Conservation (phyloP, 2,329 filamentous ascomycete species). For the Periconia digitata region DNA sequence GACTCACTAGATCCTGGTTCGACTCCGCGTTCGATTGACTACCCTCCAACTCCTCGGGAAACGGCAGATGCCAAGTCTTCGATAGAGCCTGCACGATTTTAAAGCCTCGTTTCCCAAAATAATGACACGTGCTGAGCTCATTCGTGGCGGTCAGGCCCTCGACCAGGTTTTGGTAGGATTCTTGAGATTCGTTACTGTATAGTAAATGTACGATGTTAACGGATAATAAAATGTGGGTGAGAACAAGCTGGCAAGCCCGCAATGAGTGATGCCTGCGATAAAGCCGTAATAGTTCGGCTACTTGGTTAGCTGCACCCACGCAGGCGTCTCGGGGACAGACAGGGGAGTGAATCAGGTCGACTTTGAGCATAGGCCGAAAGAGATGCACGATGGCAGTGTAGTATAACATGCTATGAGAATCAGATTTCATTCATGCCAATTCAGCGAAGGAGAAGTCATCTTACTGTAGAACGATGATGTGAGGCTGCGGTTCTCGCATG, state of each 20-base stretch:
- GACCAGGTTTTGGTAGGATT: conserved; percentile 42
- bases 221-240: conserved; percentile 46
- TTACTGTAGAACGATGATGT: conserved; percentile 74
- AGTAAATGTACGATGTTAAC: conserved; percentile 49
- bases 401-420: conserved; percentile 60
- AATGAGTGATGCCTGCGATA: conserved; percentile 50
- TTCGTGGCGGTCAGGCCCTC: conserved; percentile 48
- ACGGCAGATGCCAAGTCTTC: conserved; percentile 47
- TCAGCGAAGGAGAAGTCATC: conserved; percentile 39
- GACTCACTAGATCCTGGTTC: conserved; percentile 17
- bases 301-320: conserved; percentile 50
- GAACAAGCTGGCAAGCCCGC: conserved; percentile 42
- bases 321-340: conserved; percentile 68
- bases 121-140: conserved; percentile 47
- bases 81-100: conserved; percentile 47
- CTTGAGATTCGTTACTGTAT: conserved; percentile 43
- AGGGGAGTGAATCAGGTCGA: conserved; percentile 58
- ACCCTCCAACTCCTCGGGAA: conserved; percentile 41
- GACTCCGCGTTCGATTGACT: conserved; percentile 19
- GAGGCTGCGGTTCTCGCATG: conserved; percentile 63
- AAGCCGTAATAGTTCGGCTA: conserved; percentile 45
- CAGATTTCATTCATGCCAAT: not conserved
- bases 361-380: conserved; percentile 72
- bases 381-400: conserved; percentile 71
- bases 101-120: conserved; percentile 47